Evolutionary conservation across 805 yeast species (phyloP).

Genomic region (Priceomyces medius): DNA sequence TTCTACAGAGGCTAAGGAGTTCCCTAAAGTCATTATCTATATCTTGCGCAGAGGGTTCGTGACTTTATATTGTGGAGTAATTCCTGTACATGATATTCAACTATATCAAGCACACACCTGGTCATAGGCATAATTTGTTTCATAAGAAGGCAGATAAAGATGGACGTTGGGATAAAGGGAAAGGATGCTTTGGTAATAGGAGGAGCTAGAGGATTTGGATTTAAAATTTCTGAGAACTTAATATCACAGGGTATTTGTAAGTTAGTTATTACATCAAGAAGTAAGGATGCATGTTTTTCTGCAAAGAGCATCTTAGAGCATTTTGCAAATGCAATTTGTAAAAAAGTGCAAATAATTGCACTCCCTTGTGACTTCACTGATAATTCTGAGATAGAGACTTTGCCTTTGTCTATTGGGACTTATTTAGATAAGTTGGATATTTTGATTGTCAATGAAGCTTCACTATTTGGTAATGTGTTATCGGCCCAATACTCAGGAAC

Average conservation of each 20-base stretch:
- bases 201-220: constrained; percentile 67
- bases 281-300: constrained; percentile 51
- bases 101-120: no score
- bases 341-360: constrained; percentile 29
- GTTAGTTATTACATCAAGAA: constrained; percentile 60
- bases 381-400: constrained; percentile 43
- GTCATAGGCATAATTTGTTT: no score
- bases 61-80: neutral
- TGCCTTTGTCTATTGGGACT: constrained; percentile 34
- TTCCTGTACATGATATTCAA: neutral
- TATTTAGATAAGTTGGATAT: constrained; percentile 50
- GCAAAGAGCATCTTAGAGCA: constrained; percentile 39
- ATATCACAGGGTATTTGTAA: constrained; percentile 54
- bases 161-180: constrained; percentile 38
- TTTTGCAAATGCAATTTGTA: constrained; percentile 21
- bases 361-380: constrained; percentile 49
- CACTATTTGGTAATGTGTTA: constrained; percentile 64
- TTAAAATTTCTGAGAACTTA: constrained; percentile 57
- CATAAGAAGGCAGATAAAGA: no score
- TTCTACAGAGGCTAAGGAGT: constrained; percentile 2
- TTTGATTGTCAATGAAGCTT: constrained; percentile 71
- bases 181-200: constrained; percentile 65
- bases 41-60: neutral
- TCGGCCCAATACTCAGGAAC: constrained; percentile 55
- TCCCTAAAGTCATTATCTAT: neutral